Base-by-base conservation (phyloP, 345 rosid genomes). In the Corchorus olitorius region DNA sequence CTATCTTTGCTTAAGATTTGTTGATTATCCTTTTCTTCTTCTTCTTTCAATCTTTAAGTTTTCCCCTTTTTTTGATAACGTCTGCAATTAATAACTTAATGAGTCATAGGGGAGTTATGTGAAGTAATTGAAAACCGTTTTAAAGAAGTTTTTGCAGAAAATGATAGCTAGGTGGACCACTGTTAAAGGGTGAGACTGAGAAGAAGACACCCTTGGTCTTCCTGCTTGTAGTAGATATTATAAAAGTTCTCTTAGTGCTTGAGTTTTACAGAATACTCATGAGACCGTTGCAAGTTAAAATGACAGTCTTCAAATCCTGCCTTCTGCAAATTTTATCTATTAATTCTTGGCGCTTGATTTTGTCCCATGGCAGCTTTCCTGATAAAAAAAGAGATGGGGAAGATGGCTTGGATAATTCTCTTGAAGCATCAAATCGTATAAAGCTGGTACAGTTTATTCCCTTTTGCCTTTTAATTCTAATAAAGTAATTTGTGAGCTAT, bases 331-430 rank as follows among this genome's bases (percentile, higher is more conserved):
- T 64, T 53, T 41, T 75, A 72, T 60, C 19, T 49, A 45, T 67
- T 81, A 75, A 80, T 78, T 82, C 62, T 80, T 81, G 52, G 73
- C 19, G 65, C 70, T 86, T 82, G 71, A 56, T 75, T 76, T 79
- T 70, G 22, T 78, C 64, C 68, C 72, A 78, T 88, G 76, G 81
- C 88, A 93, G 98, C 88, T 92, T 88, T 72, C 92, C 97, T 41
- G 95, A 82, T 65, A 92, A 87, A 87, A 91, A 83, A 76, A 82
- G 82, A 78, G 72, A 69, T 53, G 86, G 85, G 70, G 90, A 76
- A 86, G 90, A 85, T 76, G 80, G 80, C 80, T 73, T 77, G 68
- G 82, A 77, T 52, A 72, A 77, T 84, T 84, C 87, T 20, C 84
- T 70, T 54, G 90, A 84, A 79, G 86, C 83, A 80, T 89, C 93